Base-by-base conservation (phyloP, 768 basidiomycete species). In the Lentinula aciculospora region DNA sequence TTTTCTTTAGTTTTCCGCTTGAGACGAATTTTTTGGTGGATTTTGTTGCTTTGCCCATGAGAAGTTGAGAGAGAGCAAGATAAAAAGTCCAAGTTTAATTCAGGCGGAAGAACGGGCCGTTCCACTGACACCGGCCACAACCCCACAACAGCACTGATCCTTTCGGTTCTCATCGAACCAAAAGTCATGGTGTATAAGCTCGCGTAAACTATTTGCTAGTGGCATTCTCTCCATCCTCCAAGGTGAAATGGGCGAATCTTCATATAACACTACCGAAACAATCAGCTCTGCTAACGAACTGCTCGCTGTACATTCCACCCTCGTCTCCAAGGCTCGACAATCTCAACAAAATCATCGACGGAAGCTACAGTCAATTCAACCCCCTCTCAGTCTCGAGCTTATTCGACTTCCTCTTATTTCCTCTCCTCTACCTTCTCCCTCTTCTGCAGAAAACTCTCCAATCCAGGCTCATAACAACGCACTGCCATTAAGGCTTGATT, bases 1-100 rank as follows among this genome's bases (percentile, higher is more conserved):
- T 83, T 62, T 91, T 88, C 67, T 92, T 92, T 54, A 98, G 83
- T 66, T 89, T 86, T 1, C 95, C 95, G 58, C 89, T 92, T 3
- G 90, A 77, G 8, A 87, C 89, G 64, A 95, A 95, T 73, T 95
- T 94, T 67, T 87, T 85, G 10, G 89, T 88, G 0, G 91, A 83
- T 71, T 95, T 95, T 37, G 82, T 73, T 19, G 85, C 82, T 63
- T 89, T 92, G 25, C 72, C 80, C 82, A 83, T 81, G 8, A 23
- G 7, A 10, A 27, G 5, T 23, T 23, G 23, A 27, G 23, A 23
- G 44, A 15, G 19, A 10, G 21, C 9, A 8, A 9, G 44, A 46
- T 9, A 15, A 40, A 19, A 40, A 15, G 39, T 34, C 13, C 32
- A 34, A 19, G 6, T 40, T 40, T 3, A 17, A 40, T 19, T 19